Evolutionary conservation across 176 grass and related monocot species (phyloP).

Genomic region (Bothriochloa decipiens): DNA sequence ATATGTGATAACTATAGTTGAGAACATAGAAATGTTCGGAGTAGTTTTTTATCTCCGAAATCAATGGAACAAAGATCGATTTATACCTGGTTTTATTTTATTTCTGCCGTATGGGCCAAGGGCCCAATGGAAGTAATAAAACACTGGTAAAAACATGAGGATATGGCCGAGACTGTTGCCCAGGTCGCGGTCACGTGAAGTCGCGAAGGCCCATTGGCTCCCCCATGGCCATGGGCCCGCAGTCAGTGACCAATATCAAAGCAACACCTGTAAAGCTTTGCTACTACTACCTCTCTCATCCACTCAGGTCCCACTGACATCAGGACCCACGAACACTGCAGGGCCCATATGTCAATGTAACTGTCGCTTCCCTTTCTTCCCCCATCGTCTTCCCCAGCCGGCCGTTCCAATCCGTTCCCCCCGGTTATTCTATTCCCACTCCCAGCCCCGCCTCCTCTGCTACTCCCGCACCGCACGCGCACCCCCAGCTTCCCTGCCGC

Average conservation of each 20-base stretch:
- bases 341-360: neutral
- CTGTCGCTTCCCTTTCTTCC: neutral
- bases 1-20: too few species aligned
- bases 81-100: too few species aligned
- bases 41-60: too few species aligned
- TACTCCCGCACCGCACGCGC: neutral
- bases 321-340: fast-evolving
- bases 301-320: neutral
- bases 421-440: conserved; percentile 27
- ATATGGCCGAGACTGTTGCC: neutral
- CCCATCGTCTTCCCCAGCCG: conserved; percentile 41
- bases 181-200: conserved; percentile 44
- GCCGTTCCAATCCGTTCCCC: conserved; percentile 34
- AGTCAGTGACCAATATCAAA: neutral
- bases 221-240: neutral
- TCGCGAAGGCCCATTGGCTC: conserved; percentile 45
- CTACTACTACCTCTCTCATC: neutral
- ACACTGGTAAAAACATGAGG: neutral
- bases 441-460: neutral
- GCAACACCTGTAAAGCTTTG: neutral
- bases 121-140: too few species aligned
- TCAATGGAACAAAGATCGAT: too few species aligned
- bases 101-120: too few species aligned
- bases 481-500: neutral
- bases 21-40: too few species aligned